Evolutionary conservation across 768 basidiomycete genomes (phyloP).

Genomic region (Exidia glandulosa): DNA sequence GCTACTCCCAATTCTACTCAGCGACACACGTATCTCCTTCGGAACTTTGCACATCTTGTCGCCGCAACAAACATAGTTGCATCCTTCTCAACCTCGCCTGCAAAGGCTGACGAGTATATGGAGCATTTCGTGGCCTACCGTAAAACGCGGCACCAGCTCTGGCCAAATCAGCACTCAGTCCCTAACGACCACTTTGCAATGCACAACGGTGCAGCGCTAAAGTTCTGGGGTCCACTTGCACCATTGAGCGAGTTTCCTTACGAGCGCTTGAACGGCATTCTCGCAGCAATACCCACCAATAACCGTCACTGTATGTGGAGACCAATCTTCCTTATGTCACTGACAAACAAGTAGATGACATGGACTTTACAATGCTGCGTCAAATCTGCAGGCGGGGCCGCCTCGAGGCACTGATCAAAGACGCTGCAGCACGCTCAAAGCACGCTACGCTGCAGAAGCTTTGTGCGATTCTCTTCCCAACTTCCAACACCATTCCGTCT

Average conservation of each 20-base stretch:
- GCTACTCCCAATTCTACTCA: conserved; percentile 7
- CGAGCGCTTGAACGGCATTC: background rate
- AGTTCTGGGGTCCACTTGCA: background rate
- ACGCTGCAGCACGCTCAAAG: background rate
- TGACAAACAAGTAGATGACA: background rate
- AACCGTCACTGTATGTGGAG: background rate
- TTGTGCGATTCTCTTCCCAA: background rate
- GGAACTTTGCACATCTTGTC: background rate
- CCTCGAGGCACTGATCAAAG: background rate
- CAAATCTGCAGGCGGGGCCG: background rate
- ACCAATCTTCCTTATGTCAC: background rate
- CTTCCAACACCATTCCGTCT: background rate
- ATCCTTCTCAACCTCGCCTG: background rate
- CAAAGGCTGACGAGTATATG: background rate
- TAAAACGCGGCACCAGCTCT: background rate
- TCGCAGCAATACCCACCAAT: background rate
- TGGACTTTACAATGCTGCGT: background rate
- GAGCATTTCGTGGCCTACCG: background rate
- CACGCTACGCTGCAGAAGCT: background rate
- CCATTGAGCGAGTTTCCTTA: background rate
- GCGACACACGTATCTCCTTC: background rate
- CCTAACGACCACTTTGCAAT: background rate
- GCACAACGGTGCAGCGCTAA: background rate
- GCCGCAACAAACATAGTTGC: background rate
- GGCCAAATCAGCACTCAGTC: background rate